A percentile compares a stretch with the other conserved stretches of the same genome.
phyloP scores from a whole-genome alignment of 2,329 filamentous ascomycete genomes.

The Pyrenophora teres region DNA sequence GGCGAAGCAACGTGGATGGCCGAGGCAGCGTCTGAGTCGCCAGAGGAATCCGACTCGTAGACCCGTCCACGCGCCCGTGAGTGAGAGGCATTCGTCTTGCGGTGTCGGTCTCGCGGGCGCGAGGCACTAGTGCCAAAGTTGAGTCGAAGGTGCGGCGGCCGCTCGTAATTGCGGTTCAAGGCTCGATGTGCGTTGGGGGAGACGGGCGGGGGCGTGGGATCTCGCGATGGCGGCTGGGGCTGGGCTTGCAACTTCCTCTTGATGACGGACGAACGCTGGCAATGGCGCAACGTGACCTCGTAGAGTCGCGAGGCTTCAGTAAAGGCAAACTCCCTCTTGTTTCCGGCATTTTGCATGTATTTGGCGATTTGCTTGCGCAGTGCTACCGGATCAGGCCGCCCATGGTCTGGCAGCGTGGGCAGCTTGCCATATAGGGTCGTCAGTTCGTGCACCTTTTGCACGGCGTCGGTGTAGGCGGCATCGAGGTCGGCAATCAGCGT shows the following conservation, averaged over 20 bases:
- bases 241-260: constrained; percentile 65
- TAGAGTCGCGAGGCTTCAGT: constrained; percentile 62
- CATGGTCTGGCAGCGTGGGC: constrained; percentile 54
- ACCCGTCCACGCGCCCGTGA: constrained; percentile 20
- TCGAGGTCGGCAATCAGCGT: constrained; percentile 63
- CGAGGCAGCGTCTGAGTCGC: constrained; percentile 25
- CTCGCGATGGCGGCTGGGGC: constrained; percentile 63
- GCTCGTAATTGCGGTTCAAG: constrained; percentile 29
- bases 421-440: constrained; percentile 56
- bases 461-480: constrained; percentile 49
- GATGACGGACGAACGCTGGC: constrained; percentile 62
- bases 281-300: constrained; percentile 62
- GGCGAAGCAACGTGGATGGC: constrained; percentile 24
- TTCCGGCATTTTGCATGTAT: constrained; percentile 59
- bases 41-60: constrained; percentile 21
- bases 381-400: constrained; percentile 56
- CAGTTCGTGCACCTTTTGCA: constrained; percentile 54
- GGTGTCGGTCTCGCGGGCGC: constrained; percentile 31
- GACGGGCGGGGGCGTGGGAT: constrained; percentile 59
- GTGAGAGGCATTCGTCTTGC: constrained; percentile 21
- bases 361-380: constrained; percentile 63
- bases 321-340: constrained; percentile 60
- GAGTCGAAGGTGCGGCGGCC: constrained; percentile 37
- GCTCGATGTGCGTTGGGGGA: constrained; percentile 46
- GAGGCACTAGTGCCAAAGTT: constrained; percentile 28